Percentiles rank a stretch among this genome's conserved stretches.
Evolutionary conservation across 1,284 basidiomycete genomes (phyloP).

Genomic region (Leccinum huronense): DNA sequence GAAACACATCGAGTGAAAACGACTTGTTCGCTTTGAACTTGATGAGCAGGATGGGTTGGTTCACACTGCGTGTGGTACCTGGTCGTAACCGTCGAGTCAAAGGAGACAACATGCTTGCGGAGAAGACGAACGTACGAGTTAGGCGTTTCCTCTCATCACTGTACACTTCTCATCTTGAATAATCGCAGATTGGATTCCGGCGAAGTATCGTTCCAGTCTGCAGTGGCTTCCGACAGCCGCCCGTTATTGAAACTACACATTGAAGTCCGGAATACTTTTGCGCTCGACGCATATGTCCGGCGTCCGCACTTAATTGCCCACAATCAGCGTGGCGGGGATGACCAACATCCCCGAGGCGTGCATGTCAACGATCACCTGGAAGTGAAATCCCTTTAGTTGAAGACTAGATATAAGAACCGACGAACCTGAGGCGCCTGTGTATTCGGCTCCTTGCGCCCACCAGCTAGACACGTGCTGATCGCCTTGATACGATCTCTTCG

Average conservation of each 20-base stretch:
- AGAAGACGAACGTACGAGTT: constrained; percentile 54
- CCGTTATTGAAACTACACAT: constrained; percentile 90
- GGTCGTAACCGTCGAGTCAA: constrained; percentile 3
- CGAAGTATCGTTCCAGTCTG: too few relatives aligned
- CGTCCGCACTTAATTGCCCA: constrained; percentile 95
- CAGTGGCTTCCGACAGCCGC: constrained; percentile 36
- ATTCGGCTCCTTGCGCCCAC: constrained; percentile 74
- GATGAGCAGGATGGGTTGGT: constrained; percentile 86
- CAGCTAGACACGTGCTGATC: constrained; percentile 86
- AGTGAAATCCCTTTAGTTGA: not conserved
- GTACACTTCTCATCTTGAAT: too few relatives aligned
- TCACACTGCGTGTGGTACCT: constrained; percentile 95
- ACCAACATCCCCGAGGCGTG: constrained; percentile 84
- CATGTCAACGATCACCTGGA: constrained; percentile 90
- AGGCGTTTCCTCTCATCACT: too few relatives aligned
- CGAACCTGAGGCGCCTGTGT: constrained; percentile 69
- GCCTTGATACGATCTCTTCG: constrained; percentile 73
- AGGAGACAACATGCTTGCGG: not conserved
- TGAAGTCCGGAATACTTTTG: constrained; percentile 88
- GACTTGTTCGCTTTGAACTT: constrained; percentile 98
- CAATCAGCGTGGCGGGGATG: constrained; percentile 87
- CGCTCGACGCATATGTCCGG: constrained; percentile 96
- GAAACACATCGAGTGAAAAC: constrained; percentile 76
- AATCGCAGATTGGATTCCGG: too few relatives aligned
- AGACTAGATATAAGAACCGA: constrained; percentile 6